Evolutionary conservation across 176 grass and related monocot genomes (phyloP).

Genomic region (Ampelocalamus luodianensis): DNA sequence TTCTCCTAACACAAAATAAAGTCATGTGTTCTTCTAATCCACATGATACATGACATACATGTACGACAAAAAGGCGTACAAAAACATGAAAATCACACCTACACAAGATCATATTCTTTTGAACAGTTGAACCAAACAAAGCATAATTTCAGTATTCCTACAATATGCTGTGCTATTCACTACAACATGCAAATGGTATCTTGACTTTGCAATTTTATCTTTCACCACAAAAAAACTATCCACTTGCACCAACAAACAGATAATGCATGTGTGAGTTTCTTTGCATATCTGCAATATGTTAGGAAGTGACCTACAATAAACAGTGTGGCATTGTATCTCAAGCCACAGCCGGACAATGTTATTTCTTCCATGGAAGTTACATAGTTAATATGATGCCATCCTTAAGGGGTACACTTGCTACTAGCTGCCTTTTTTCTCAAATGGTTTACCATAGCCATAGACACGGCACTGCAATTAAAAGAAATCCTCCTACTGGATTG

Average conservation of each 20-base stretch:
- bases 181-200: not conserved
- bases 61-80: not conserved
- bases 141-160: not conserved
- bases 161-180: not conserved
- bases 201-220: not conserved
- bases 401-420: not conserved
- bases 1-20: not conserved
- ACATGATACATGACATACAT: not conserved
- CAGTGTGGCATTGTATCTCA: not conserved
- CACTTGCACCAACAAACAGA: not conserved
- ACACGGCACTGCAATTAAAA: not conserved
- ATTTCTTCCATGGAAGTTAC: conserved; percentile 9
- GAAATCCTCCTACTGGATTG: not conserved
- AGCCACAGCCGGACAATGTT: not conserved
- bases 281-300: not conserved
- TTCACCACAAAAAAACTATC: not conserved
- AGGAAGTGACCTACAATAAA: not conserved
- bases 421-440: not conserved
- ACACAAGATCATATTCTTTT: conserved; percentile 2
- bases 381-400: not conserved
- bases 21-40: not conserved
- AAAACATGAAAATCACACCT: not conserved
- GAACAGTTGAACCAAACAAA: not conserved
- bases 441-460: not conserved
- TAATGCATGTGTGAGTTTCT: not conserved